Percentiles rank a stretch among this genome's conserved stretches.
Evolutionary conservation across 2,329 filamentous ascomycete genomes (phyloP).

Genomic region (Aspergillus sp.): DNA sequence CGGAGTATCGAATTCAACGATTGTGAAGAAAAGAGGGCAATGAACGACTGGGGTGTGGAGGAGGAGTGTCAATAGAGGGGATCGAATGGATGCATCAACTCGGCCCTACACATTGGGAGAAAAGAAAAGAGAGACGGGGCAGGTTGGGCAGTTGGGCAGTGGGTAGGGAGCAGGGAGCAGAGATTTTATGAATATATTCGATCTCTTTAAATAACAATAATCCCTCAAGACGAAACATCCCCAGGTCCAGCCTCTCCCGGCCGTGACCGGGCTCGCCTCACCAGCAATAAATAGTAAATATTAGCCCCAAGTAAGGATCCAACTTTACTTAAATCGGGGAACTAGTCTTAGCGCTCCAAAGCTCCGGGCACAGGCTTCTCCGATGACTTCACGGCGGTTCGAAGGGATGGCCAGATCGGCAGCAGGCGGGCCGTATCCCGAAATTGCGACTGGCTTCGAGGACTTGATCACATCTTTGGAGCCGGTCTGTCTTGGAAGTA

Average conservation of each 20-base stretch:
- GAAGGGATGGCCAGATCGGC: slow-evolving; percentile 2
- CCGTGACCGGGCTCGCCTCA: slow-evolving; percentile 4
- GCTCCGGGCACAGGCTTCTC: background rate
- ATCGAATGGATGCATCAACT: slow-evolving; percentile 3
- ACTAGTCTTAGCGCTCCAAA: background rate
- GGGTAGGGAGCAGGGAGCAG: background rate
- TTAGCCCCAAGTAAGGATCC: slow-evolving; percentile 11
- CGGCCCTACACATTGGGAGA: background rate
- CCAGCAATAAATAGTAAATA: slow-evolving; percentile 10
- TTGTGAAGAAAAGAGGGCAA: background rate
- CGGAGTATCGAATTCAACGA: background rate
- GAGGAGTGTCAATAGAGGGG: background rate
- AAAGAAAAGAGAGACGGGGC: background rate
- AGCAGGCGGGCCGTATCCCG: background rate
- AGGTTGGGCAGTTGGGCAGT: background rate
- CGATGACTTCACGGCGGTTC: slow-evolving; percentile 2
- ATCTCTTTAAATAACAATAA: background rate
- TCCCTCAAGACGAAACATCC: slow-evolving; percentile 3
- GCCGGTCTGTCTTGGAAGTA: background rate
- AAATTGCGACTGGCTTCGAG: background rate
- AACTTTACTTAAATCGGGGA: slow-evolving; percentile 3
- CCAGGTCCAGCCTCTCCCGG: slow-evolving; percentile 2
- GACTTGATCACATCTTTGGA: background rate
- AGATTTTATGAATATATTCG: background rate
- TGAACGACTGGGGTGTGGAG: background rate